A percentile compares a stretch with the other conserved stretches of the same genome.
These are phyloP conservation scores for Fragaria nilgerrensis DNA, from an alignment of 306 rosid species.

Conservation along the genomic window DNA sequence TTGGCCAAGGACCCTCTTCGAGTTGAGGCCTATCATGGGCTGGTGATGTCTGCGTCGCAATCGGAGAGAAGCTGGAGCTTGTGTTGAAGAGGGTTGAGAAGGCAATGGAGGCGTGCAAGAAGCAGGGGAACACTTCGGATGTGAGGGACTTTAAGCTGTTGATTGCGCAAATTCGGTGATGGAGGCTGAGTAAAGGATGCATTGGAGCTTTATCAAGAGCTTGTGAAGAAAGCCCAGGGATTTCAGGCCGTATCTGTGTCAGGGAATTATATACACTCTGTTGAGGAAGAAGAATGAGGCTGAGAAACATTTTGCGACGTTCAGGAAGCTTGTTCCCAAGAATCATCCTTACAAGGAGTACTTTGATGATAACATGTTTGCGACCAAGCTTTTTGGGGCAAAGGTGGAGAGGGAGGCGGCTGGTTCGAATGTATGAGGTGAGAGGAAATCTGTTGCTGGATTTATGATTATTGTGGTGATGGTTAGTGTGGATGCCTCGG, in stretches of 20 bases:
- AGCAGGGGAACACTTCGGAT: conserved; percentile 42
- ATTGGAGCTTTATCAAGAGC: conserved; percentile 66
- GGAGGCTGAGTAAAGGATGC: conserved; percentile 67
- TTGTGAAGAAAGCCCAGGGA: conserved; percentile 72
- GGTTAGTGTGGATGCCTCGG: not conserved
- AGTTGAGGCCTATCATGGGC: conserved; percentile 77
- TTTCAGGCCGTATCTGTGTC: conserved; percentile 88
- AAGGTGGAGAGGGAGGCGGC: conserved; percentile 42
- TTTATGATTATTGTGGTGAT: conserved; percentile 3
- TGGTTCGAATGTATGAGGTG: conserved; percentile 41
- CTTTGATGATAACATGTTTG: conserved; percentile 75
- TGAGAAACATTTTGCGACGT: conserved; percentile 68
- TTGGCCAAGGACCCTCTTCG: conserved; percentile 53
- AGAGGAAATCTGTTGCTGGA: conserved; percentile 16
- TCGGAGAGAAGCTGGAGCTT: conserved; percentile 26
- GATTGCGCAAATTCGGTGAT: conserved; percentile 74
- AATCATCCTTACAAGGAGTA: conserved; percentile 73
- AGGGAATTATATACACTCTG: conserved; percentile 75
- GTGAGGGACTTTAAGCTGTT: conserved; percentile 84
- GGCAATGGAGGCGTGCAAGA: conserved; percentile 47
- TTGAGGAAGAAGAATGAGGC: conserved; percentile 75
- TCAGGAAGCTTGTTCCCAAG: conserved; percentile 67
- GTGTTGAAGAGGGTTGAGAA: conserved; percentile 51
- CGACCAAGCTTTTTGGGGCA: conserved; percentile 46
- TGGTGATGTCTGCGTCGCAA: conserved; percentile 50